A percentile compares a stretch with the other conserved stretches of the same genome.
These are phyloP conservation scores for Globisporangium spinosum DNA, from an alignment of 352 stramenopile genomes.

Conservation along the genomic window DNA sequence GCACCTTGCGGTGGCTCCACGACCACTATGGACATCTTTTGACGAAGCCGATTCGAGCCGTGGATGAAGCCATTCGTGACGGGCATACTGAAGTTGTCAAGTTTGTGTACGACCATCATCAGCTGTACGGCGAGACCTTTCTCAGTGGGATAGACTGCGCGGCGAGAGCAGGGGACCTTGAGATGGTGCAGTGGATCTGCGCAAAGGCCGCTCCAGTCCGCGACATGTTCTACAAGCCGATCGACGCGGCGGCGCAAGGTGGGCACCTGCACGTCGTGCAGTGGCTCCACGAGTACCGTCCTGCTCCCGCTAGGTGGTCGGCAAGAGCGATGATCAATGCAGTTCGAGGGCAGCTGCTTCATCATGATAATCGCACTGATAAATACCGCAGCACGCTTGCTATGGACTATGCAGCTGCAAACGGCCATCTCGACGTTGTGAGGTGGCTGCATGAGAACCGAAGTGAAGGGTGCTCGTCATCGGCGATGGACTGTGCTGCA, in stretches of 20 bases:
- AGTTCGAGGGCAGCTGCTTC: no score
- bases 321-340: not conserved
- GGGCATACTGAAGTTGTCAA: not conserved
- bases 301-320: not conserved
- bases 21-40: not conserved
- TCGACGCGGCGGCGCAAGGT: not conserved
- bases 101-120: not conserved
- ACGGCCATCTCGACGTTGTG: not conserved
- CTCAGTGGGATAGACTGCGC: not conserved
- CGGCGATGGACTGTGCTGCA: not conserved
- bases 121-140: not conserved
- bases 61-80: not conserved
- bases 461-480: not conserved
- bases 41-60: not conserved
- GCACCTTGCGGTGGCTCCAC: not conserved
- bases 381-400: not conserved
- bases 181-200: conserved; percentile 2
- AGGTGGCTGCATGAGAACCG: not conserved
- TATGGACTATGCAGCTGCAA: not conserved
- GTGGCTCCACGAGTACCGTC: conserved; percentile 1
- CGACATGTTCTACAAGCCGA: not conserved
- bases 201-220: not conserved
- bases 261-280: not conserved
- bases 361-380: not conserved
- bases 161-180: not conserved